Evolutionary conservation across 768 basidiomycete genomes (phyloP), one percentile per base, ranked within the genome.

Genomic region (Mycena alexandri): DNA sequence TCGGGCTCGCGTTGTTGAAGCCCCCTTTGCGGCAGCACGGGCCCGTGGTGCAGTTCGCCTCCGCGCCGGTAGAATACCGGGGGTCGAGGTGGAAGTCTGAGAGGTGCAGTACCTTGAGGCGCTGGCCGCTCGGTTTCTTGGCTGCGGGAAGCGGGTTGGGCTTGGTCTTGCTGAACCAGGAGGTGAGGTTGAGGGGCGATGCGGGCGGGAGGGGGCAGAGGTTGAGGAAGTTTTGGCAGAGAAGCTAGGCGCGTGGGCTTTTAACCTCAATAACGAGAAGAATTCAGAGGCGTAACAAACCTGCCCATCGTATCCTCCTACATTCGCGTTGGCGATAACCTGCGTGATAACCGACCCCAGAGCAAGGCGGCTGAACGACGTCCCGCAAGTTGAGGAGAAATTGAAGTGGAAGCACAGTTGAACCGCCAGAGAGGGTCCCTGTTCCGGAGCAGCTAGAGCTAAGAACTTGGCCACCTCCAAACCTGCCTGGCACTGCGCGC

Each of bases 21-120:
- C 79, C 82, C 72, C 87, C 86, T 33, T 77, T 74, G 38, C 93
- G 84, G 74, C 92, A 94, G 77, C 92, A 94, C 5, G 86, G 78
- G 36, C 86, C 87, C 29, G 83, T 81, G 46, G 88, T 88, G 74
- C 92, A 93, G 72, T 92, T 91, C 12, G 88, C 90, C 78, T 93
- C 92, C 2, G 90, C 79, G 22, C 89, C 88, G 24, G 86, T 92
- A 25, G 89, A 83, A 72, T 86, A 93, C 24, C 92, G 85, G 43
- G 92, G 89, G 75, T 93, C 92, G 56, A 94, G 78, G 75, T 93
- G 93, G 63, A 92, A 82, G 73, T 93, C 92, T 1, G 91, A 92
- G n/a, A 94, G 62, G 74, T 93, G 93, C 63, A 94, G 77, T 0
- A 93, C 88, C 74, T 91, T 93, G 47, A 93, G 79, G 42, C 87